These are phyloP conservation scores for Leptographium wingfieldii DNA, from an alignment of 2,329 filamentous ascomycete species.

Conservation along the genomic window DNA sequence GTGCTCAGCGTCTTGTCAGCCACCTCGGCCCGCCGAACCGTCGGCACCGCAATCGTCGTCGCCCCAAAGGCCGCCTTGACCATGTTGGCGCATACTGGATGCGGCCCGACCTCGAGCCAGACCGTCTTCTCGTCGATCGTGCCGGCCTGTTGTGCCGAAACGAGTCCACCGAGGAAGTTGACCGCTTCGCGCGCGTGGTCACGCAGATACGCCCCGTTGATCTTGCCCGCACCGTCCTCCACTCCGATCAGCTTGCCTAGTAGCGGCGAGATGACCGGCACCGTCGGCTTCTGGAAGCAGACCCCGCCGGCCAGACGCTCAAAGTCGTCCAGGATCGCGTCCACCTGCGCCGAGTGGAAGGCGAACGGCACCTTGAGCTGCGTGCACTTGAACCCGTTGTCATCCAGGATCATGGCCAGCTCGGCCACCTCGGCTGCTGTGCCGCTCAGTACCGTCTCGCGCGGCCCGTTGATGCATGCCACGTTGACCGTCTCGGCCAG, in stretches of 20 bases:
- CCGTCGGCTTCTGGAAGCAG: slow-evolving; percentile 29
- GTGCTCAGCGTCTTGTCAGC: slow-evolving; percentile 50
- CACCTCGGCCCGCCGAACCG: slow-evolving; percentile 49
- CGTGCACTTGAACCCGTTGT: slow-evolving; percentile 27
- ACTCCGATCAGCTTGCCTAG: slow-evolving; percentile 47
- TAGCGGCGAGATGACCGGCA: slow-evolving; percentile 57
- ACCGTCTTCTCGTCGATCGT: slow-evolving; percentile 52
- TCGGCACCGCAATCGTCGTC: slow-evolving; percentile 41
- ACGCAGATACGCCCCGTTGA: slow-evolving; percentile 50
- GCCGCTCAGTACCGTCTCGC: slow-evolving; percentile 59
- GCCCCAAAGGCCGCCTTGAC: slow-evolving; percentile 50
- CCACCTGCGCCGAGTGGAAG: slow-evolving; percentile 41
- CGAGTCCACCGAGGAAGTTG: slow-evolving; percentile 52
- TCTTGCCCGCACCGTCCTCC: slow-evolving; percentile 16
- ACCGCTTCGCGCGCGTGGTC: slow-evolving; percentile 56
- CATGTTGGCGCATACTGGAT: slow-evolving; percentile 57
- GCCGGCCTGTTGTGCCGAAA: slow-evolving; percentile 43
- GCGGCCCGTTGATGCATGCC: slow-evolving; percentile 65
- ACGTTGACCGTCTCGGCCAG: slow-evolving; percentile 28
- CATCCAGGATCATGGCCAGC: slow-evolving; percentile 26
- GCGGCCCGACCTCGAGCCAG: slow-evolving; percentile 64
- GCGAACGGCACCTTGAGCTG: slow-evolving; percentile 38
- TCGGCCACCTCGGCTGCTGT: slow-evolving; percentile 26
- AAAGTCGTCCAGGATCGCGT: slow-evolving; percentile 45
- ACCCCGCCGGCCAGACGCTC: slow-evolving; percentile 29